Percentiles rank a stretch among this genome's conserved stretches.
These are phyloP conservation scores for Glycine tomentella DNA, from an alignment of 306 rosid species.

Conservation along the genomic window DNA sequence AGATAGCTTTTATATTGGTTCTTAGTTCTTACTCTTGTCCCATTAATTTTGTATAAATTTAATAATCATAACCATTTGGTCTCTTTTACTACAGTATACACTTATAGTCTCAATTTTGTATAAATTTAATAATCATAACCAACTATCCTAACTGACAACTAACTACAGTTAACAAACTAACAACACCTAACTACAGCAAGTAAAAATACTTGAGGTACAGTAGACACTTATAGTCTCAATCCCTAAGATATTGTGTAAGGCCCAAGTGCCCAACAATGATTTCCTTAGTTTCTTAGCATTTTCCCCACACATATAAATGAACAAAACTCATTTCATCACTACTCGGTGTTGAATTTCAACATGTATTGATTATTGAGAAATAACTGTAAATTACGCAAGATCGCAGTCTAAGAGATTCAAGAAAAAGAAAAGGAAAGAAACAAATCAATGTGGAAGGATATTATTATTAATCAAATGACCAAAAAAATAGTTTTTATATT, in stretches of 20 bases:
- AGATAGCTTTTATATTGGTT: slow-evolving; percentile 20
- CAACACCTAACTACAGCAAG: no score
- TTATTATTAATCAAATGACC: background rate
- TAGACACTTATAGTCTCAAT: slow-evolving; percentile 1
- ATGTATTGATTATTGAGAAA: slow-evolving; percentile 22
- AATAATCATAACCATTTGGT: background rate
- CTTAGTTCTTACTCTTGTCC: slow-evolving; percentile 35
- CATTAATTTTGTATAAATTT: background rate
- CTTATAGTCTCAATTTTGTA: no score
- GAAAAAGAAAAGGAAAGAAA: background rate
- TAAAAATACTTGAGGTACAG: no score
- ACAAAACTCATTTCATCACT: slow-evolving; percentile 20
- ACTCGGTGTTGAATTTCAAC: slow-evolving; percentile 13
- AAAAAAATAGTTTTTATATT: slow-evolving; percentile 12
- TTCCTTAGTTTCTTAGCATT: slow-evolving; percentile 23
- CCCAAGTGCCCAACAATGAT: slow-evolving; percentile 37
- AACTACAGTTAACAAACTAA: no score
- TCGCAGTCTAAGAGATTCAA: slow-evolving; percentile 19
- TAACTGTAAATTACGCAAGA: slow-evolving; percentile 8
- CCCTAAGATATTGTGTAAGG: slow-evolving; percentile 14
- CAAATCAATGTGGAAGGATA: slow-evolving; percentile 6
- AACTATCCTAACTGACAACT: no score
- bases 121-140: no score
- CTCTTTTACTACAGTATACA: no score
- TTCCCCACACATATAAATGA: slow-evolving; percentile 15